phyloP scores from a whole-genome alignment of 2,329 filamentous ascomycete genomes.

The Claviceps citrina region DNA sequence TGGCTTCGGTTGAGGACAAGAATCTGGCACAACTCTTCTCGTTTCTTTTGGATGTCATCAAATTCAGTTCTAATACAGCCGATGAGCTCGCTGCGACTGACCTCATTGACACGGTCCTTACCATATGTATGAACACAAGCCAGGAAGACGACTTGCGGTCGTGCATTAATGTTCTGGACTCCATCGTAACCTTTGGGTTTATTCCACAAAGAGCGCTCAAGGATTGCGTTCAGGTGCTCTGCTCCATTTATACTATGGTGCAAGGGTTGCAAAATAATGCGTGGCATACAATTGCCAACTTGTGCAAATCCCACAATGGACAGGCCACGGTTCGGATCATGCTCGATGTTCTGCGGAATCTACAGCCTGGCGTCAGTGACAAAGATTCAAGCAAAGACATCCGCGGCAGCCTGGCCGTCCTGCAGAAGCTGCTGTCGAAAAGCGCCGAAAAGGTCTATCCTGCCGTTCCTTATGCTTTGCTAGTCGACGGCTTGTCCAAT shows the following conservation, averaged over 20 bases:
- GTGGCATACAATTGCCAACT: constrained; percentile 55
- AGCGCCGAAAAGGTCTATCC: constrained; percentile 45
- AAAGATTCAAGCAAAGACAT: constrained; percentile 41
- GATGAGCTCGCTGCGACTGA: constrained; percentile 44
- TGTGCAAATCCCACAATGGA: constrained; percentile 60
- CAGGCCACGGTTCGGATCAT: constrained; percentile 52
- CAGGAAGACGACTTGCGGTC: constrained; percentile 48
- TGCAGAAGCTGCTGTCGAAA: constrained; percentile 48
- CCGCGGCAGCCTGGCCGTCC: constrained; percentile 45
- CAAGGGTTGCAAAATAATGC: constrained; percentile 43
- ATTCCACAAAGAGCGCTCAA: constrained; percentile 49
- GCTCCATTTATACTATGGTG: constrained; percentile 56
- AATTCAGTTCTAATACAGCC: constrained; percentile 59
- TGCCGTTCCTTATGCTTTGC: constrained; percentile 38
- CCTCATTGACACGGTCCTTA: constrained; percentile 46
- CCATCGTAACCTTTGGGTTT: constrained; percentile 56
- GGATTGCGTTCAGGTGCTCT: constrained; percentile 53
- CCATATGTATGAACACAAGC: constrained; percentile 54
- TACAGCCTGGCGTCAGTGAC: constrained; percentile 28
- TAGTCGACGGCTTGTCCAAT: constrained; percentile 41
- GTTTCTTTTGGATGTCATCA: constrained; percentile 53
- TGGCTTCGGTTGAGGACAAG: constrained; percentile 37
- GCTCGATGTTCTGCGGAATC: constrained; percentile 42
- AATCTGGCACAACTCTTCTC: constrained; percentile 49
- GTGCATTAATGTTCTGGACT: constrained; percentile 53